phyloP scores from a whole-genome alignment of 2,329 filamentous ascomycete genomes.

The Thermoascus crustaceus region DNA sequence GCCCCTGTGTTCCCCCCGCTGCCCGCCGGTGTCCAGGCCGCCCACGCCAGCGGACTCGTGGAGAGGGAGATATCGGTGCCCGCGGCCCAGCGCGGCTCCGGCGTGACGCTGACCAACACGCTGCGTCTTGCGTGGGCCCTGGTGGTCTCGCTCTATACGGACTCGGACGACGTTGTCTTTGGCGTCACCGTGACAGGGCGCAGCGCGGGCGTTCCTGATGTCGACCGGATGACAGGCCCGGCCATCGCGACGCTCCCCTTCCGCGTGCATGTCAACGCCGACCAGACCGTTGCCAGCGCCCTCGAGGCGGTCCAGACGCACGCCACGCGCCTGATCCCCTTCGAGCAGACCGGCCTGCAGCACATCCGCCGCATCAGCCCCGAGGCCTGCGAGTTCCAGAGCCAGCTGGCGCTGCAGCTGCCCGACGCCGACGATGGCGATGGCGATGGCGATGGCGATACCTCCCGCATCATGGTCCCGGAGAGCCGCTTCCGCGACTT shows the following conservation, averaged over 20 bases:
- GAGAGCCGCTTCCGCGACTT: too few relatives aligned
- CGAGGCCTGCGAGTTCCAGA: too few relatives aligned
- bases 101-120: slow-evolving; percentile 13
- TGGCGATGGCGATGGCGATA: too few relatives aligned
- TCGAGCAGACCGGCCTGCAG: slow-evolving; percentile 48
- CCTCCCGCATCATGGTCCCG: too few relatives aligned
- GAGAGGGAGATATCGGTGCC: too few relatives aligned
- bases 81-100: too few relatives aligned
- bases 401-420: too few relatives aligned
- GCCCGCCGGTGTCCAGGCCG: too few relatives aligned
- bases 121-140: slow-evolving; percentile 31
- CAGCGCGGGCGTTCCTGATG: slow-evolving; percentile 24
- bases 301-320: slow-evolving; percentile 24
- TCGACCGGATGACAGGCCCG: slow-evolving; percentile 31
- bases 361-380: slow-evolving; percentile 44
- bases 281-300: slow-evolving; percentile 27
- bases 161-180: slow-evolving; percentile 30
- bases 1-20: too few relatives aligned
- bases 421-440: background rate
- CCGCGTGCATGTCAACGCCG: slow-evolving; percentile 31
- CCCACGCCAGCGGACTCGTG: too few relatives aligned
- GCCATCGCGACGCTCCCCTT: slow-evolving; percentile 33
- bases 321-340: slow-evolving; percentile 45
- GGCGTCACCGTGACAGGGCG: slow-evolving; percentile 32
- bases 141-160: slow-evolving; percentile 24